Base-by-base conservation (phyloP, 306 rosid species). In the Dalbergia cultrata region DNA sequence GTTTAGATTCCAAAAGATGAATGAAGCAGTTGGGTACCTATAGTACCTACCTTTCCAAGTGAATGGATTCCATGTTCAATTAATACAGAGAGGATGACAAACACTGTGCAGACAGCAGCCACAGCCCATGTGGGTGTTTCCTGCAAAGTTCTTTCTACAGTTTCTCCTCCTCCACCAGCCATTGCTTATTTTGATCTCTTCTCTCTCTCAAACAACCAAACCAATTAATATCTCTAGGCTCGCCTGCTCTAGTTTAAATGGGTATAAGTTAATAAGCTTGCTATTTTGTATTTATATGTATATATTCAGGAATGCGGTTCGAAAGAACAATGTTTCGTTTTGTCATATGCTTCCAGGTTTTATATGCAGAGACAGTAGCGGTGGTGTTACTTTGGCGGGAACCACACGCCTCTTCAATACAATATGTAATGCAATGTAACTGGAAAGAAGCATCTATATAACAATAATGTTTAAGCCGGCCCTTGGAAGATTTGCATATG, bases 91-190 rank as follows among this genome's bases (percentile, higher is more conserved):
- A 92, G 22, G 17, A 90, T 62, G 41, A 92, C n/a, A 35, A 90
- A 84, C 5, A 85, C 89, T 26, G 88, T 63, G 13, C 97, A 90
- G n/a, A 90, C 92, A 12, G 45, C 73, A 50, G 97, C 94, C 11
- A 92, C 90, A 0, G 97, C 91, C 97, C 97, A 92, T 37, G 94
- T 86, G 16, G 97, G 93, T 16, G 94, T 90, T 53, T 87, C 89
- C 61, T 58, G 50, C 67, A 92, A 75, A n/a, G 67, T 52, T 80
- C 93, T 89, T 37, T 87, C 92, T 79, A 83, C 88, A 1, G 81
- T 2, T 26, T 37, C 41, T 37, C 54, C 54, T 49, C 31, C 63
- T 75, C 13, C 76, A n/a, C 66, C 87, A 0, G 77, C 88, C 88
- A 85, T 85, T 13, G 37, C 52, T 69, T 26, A 2, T 26, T 26